Evolutionary conservation across 176 grass and related monocot genomes (phyloP).

Genomic region (Carex cristatella): DNA sequence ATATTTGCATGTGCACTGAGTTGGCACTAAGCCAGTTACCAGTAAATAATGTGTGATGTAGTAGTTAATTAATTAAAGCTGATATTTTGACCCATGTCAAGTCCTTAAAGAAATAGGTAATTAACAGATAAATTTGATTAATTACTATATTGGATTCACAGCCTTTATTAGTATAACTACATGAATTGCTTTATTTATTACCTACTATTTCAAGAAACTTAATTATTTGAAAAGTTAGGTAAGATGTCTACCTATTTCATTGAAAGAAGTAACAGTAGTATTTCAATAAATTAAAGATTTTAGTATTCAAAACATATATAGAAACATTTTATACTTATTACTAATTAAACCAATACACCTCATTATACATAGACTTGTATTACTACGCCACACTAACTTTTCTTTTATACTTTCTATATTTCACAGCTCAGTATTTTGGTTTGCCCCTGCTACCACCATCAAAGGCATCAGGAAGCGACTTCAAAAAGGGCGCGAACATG

Average conservation of each 20-base stretch:
- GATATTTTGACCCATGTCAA: not conserved
- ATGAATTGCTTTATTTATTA: not conserved
- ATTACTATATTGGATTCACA: not conserved
- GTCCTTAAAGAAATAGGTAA: not conserved
- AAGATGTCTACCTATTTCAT: too few relatives aligned
- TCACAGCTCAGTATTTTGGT: conserved; percentile 58
- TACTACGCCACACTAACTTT: not conserved
- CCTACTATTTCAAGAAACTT: not conserved
- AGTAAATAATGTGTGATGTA: not conserved
- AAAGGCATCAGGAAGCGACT: conserved; percentile 43
- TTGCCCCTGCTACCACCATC: conserved; percentile 69
- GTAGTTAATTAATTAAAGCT: not conserved
- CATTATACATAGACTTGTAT: not conserved
- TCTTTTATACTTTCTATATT: not conserved
- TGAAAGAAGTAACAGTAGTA: not conserved
- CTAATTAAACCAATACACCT: not conserved
- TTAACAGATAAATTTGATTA: not conserved
- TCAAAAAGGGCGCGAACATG: conserved; percentile 78
- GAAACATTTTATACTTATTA: not conserved
- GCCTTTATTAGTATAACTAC: not conserved
- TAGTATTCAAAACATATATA: not conserved
- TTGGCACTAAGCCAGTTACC: not conserved
- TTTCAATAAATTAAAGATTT: not conserved
- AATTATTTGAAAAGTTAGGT: too few relatives aligned
- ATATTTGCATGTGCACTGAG: conserved; percentile 3